These are phyloP conservation scores for Cladosporium austrohemisphaericum DNA, from an alignment of 2,329 filamentous ascomycete species.

Conservation along the genomic window DNA sequence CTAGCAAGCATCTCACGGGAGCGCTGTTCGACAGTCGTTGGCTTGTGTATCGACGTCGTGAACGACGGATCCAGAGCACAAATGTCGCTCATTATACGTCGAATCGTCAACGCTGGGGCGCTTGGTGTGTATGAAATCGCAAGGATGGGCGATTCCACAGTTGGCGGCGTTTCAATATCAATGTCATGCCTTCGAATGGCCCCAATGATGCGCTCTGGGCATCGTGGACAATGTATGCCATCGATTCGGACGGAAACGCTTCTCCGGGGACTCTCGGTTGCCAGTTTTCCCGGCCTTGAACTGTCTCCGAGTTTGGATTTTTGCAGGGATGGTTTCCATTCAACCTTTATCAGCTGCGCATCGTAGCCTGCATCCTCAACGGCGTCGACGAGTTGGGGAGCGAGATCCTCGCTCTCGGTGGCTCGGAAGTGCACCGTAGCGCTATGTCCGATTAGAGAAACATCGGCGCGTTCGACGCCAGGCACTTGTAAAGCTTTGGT, in stretches of 20 bases:
- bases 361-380: constrained; percentile 48
- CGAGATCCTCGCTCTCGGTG: constrained; percentile 40
- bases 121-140: constrained; percentile 67
- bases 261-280: constrained; percentile 17
- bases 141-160: constrained; percentile 62
- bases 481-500: constrained; percentile 44
- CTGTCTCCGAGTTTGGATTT: background rate
- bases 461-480: constrained; percentile 46
- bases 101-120: constrained; percentile 67
- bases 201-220: constrained; percentile 46
- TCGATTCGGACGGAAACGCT: constrained; percentile 36
- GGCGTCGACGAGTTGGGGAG: constrained; percentile 44
- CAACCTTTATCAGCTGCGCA: constrained; percentile 29
- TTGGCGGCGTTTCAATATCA: constrained; percentile 53
- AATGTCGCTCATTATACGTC: constrained; percentile 68
- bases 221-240: constrained; percentile 47
- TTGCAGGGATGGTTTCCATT: too few relatives aligned
- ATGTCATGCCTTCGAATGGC: constrained; percentile 50
- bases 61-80: constrained; percentile 63
- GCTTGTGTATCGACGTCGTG: constrained; percentile 67
- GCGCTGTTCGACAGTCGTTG: constrained; percentile 78
- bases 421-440: constrained; percentile 14
- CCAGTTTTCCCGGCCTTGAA: too few relatives aligned
- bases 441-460: constrained; percentile 45
- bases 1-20: constrained; percentile 67